These are phyloP conservation scores for Pseudozyma tsukubaensis DNA, from an alignment of 1,284 basidiomycete species.

Conservation along the genomic window DNA sequence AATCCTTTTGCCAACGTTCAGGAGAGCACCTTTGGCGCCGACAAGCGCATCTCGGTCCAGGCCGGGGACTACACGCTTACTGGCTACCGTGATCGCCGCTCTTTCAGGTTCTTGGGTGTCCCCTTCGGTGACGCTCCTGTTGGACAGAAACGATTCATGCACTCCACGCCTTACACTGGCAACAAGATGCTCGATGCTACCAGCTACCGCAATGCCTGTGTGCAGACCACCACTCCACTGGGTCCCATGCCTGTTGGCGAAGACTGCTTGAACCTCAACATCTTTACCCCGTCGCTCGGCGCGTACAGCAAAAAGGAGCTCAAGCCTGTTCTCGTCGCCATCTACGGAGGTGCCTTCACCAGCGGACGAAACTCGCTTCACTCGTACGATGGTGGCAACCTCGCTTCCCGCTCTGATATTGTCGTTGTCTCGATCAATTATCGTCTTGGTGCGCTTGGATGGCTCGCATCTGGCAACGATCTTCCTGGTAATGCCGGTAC, in stretches of 20 bases:
- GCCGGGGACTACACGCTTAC: slow-evolving; percentile 36
- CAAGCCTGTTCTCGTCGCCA: slow-evolving; percentile 74
- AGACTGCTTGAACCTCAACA: slow-evolving; percentile 75
- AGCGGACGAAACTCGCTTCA: slow-evolving; percentile 70
- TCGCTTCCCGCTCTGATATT: slow-evolving; percentile 71
- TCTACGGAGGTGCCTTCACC: slow-evolving; percentile 70
- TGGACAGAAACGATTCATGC: slow-evolving; percentile 37
- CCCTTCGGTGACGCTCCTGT: slow-evolving; percentile 43
- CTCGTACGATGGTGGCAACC: slow-evolving; percentile 71
- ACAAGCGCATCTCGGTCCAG: slow-evolving; percentile 25
- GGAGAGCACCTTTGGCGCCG: not conserved
- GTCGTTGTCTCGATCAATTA: slow-evolving; percentile 76
- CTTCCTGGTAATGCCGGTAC: slow-evolving; percentile 57
- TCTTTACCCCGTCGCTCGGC: slow-evolving; percentile 71
- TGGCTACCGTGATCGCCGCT: slow-evolving; percentile 39
- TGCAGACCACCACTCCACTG: slow-evolving; percentile 16
- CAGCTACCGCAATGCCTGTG: slow-evolving; percentile 35
- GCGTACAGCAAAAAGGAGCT: slow-evolving; percentile 45
- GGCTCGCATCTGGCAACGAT: slow-evolving; percentile 37
- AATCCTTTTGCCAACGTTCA: slow-evolving; percentile 25
- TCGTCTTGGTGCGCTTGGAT: slow-evolving; percentile 67
- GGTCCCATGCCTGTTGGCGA: slow-evolving; percentile 53
- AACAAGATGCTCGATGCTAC: slow-evolving; percentile 39
- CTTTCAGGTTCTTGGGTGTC: slow-evolving; percentile 44
- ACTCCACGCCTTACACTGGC: slow-evolving; percentile 37